phyloP scores from a whole-genome alignment of 306 rosid genomes.

The Trichosanthes truncata region DNA sequence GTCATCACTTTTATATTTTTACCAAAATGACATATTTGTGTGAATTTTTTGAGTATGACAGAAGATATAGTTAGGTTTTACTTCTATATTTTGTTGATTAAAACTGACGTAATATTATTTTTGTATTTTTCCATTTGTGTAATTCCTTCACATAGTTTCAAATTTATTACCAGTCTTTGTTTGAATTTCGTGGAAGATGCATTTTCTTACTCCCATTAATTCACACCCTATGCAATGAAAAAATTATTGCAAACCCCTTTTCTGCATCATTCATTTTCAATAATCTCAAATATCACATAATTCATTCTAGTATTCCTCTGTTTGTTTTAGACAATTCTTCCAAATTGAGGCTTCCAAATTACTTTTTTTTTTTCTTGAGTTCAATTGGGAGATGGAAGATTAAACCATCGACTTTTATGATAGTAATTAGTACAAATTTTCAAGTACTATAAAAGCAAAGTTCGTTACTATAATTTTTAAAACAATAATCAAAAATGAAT shows the following conservation, averaged over 20 bases:
- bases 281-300: background rate
- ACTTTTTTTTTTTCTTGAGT: too few relatives aligned
- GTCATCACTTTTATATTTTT: background rate
- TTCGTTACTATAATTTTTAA: too few relatives aligned
- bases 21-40: background rate
- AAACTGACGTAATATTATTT: background rate
- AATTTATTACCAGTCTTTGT: background rate
- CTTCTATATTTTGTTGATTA: background rate
- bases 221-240: background rate
- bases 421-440: too few relatives aligned
- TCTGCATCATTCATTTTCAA: background rate
- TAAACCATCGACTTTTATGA: too few relatives aligned
- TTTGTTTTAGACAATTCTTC: background rate
- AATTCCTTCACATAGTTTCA: background rate
- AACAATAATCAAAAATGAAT: background rate
- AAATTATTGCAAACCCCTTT: background rate
- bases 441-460: too few relatives aligned
- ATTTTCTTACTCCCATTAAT: background rate
- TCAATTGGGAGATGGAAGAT: too few relatives aligned
- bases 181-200: background rate
- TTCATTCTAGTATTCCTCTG: background rate
- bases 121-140: background rate
- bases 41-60: background rate
- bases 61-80: background rate
- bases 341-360: too few relatives aligned